Evolutionary conservation across 257 asterid genomes (phyloP).

Genomic region (Penstemon barbatus): DNA sequence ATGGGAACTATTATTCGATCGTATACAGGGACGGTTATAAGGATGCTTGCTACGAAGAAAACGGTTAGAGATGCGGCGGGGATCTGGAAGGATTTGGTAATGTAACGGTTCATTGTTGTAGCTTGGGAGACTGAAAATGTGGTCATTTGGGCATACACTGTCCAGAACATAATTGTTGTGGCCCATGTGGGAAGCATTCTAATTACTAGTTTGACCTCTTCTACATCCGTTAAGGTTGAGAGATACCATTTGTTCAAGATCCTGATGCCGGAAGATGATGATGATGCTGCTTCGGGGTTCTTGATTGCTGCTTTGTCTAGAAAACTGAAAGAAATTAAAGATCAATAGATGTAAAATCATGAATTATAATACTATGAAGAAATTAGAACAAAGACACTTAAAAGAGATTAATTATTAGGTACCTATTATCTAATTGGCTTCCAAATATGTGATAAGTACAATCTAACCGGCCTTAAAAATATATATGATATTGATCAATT

Average conservation of each 20-base stretch:
- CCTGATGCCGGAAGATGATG: neutral
- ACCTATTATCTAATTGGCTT: neutral
- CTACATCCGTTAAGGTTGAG: slow-evolving; percentile 77
- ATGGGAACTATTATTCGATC: slow-evolving; percentile 41
- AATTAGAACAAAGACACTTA: too few relatives aligned
- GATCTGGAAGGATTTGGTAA: slow-evolving; percentile 52
- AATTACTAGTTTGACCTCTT: slow-evolving; percentile 72
- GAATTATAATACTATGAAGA: too few relatives aligned
- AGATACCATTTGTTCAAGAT: slow-evolving; percentile 52
- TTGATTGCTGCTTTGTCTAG: slow-evolving; percentile 88
- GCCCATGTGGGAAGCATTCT: slow-evolving; percentile 92
- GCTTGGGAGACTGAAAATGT: slow-evolving; percentile 89
- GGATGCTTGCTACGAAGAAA: slow-evolving; percentile 70
- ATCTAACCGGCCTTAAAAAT: neutral
- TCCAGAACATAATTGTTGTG: slow-evolving; percentile 82
- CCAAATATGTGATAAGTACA: too few relatives aligned
- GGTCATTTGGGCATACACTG: slow-evolving; percentile 82
- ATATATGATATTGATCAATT: neutral
- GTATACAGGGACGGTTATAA: slow-evolving; percentile 59
- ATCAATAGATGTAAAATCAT: neutral
- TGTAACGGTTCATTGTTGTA: slow-evolving; percentile 65
- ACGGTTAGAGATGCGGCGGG: slow-evolving; percentile 73
- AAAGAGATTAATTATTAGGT: too few relatives aligned
- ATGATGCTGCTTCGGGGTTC: slow-evolving; percentile 24
- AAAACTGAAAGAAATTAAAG: slow-evolving; percentile 27